phyloP scores from a whole-genome alignment of 371 early-diverging fungal genomes.

The Syncephalastrum contaminatum region DNA sequence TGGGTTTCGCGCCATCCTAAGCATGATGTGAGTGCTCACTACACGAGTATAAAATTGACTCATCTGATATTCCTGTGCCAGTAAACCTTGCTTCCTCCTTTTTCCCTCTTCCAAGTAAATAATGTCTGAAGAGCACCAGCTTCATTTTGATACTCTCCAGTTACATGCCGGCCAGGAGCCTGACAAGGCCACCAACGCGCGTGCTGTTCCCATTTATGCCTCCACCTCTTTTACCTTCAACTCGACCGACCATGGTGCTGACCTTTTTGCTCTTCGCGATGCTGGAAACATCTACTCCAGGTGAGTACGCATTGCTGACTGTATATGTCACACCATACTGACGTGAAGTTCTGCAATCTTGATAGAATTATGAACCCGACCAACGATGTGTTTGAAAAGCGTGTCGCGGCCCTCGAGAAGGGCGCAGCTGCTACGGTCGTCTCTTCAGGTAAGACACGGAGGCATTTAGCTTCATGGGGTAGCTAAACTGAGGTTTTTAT shows the following conservation, averaged over 20 bases:
- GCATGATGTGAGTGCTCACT: no score
- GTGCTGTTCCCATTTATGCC: slow-evolving; percentile 90
- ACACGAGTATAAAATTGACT: no score
- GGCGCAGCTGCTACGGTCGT: slow-evolving; percentile 64
- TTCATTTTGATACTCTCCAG: slow-evolving; percentile 85
- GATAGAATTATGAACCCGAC: slow-evolving; percentile 75
- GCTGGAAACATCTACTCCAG: slow-evolving; percentile 78
- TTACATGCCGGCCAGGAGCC: slow-evolving; percentile 83
- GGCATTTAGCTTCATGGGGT: no score
- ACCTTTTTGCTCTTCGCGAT: slow-evolving; percentile 70
- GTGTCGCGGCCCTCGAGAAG: slow-evolving; percentile 86
- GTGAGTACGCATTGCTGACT: slow-evolving; percentile 20
- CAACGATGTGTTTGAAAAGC: slow-evolving; percentile 83
- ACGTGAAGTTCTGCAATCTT: not conserved
- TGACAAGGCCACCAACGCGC: slow-evolving; percentile 72
- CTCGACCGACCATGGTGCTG: slow-evolving; percentile 73
- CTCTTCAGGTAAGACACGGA: slow-evolving; percentile 38
- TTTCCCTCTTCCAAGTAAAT: not conserved
- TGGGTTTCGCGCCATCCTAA: no score
- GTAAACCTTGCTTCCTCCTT: not conserved
- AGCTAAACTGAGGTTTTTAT: slow-evolving; percentile 16
- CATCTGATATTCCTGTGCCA: no score
- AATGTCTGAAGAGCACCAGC: slow-evolving; percentile 26
- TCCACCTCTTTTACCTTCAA: slow-evolving; percentile 80
- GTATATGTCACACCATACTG: not conserved